Conservation (phyloP, 2,329 filamentous ascomycete genomes). For the Hypoxylon sp. region DNA sequence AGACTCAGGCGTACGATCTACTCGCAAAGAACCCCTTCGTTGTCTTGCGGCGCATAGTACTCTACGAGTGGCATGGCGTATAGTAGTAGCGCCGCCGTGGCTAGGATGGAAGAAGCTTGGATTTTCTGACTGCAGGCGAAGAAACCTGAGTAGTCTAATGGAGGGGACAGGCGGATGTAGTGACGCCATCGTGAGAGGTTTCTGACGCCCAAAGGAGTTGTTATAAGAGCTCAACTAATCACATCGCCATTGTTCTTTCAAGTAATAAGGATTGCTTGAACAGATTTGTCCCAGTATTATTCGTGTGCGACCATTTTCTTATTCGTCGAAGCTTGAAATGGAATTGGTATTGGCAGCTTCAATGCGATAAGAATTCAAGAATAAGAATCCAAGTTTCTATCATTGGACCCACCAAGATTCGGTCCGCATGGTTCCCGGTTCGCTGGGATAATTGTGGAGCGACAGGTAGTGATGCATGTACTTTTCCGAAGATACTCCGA, state of each 20-base stretch:
- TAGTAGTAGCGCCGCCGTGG: slow-evolving; percentile 30
- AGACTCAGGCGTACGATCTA: slow-evolving; percentile 1
- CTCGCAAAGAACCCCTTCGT: slow-evolving; percentile 40
- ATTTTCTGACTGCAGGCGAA: slow-evolving; percentile 74
- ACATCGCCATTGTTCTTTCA: slow-evolving; percentile 13
- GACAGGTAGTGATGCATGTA: no score
- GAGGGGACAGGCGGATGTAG: slow-evolving; percentile 60
- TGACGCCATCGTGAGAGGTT: slow-evolving; percentile 53
- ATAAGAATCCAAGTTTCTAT: no score
- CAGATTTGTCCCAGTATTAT: no score
- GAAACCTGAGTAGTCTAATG: slow-evolving; percentile 71
- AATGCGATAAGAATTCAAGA: slow-evolving; percentile 13
- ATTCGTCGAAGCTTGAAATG: slow-evolving; percentile 5
- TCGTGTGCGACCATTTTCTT: no score
- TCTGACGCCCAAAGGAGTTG: neutral
- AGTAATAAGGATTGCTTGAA: no score
- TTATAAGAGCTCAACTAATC: slow-evolving; percentile 18
- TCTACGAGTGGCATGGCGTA: slow-evolving; percentile 28
- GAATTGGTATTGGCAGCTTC: slow-evolving; percentile 1
- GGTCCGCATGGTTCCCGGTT: slow-evolving; percentile 19
- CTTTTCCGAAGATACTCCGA: slow-evolving; percentile 19
- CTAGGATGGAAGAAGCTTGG: slow-evolving; percentile 60
- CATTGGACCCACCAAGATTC: slow-evolving; percentile 20
- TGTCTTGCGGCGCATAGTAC: slow-evolving; percentile 39
- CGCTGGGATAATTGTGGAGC: slow-evolving; percentile 8